These are phyloP conservation scores for Paraglomus brasilianum DNA, from an alignment of 192 early-diverging fungal species.

Conservation along the genomic window DNA sequence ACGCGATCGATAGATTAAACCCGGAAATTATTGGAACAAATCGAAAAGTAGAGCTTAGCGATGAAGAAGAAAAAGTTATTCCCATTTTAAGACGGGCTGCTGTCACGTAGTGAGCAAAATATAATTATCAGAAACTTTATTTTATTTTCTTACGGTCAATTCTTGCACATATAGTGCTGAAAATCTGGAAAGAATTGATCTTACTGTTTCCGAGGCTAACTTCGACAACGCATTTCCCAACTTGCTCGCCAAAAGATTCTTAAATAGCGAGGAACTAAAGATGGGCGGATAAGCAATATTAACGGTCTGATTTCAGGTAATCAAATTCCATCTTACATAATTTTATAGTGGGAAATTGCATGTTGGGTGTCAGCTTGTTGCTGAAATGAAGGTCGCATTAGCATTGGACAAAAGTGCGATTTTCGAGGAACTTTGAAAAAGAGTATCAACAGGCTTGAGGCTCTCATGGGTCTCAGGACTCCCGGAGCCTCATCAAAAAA, in stretches of 20 bases:
- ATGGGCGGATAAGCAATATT: slow-evolving; percentile 24
- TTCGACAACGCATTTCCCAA: slow-evolving; percentile 32
- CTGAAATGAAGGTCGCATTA: slow-evolving; percentile 26
- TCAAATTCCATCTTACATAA: not conserved
- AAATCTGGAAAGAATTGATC: slow-evolving; percentile 27
- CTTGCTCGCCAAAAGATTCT: slow-evolving; percentile 30
- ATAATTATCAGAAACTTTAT: not conserved
- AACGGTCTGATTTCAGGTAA: not conserved
- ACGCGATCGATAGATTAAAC: slow-evolving; percentile 25
- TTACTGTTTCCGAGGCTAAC: slow-evolving; percentile 26
- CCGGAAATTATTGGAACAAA: slow-evolving; percentile 31
- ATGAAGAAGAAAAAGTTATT: slow-evolving; percentile 30
- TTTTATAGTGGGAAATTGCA: slow-evolving; percentile 32
- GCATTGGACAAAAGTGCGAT: slow-evolving; percentile 31
- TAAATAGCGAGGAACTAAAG: slow-evolving; percentile 27
- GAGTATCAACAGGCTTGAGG: slow-evolving; percentile 29
- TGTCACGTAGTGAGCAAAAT: slow-evolving; percentile 27
- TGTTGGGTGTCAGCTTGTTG: slow-evolving; percentile 26
- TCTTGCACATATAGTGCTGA: slow-evolving; percentile 22
- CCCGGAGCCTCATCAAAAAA: slow-evolving; percentile 28
- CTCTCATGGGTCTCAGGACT: slow-evolving; percentile 28
- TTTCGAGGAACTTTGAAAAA: slow-evolving; percentile 31
- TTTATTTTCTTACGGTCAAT: slow-evolving; percentile 26
- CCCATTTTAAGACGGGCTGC: slow-evolving; percentile 21
- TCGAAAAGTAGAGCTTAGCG: too few relatives aligned